Conservation (phyloP, 805 yeast species). For the Isabelozyma pseudorhagii region DNA sequence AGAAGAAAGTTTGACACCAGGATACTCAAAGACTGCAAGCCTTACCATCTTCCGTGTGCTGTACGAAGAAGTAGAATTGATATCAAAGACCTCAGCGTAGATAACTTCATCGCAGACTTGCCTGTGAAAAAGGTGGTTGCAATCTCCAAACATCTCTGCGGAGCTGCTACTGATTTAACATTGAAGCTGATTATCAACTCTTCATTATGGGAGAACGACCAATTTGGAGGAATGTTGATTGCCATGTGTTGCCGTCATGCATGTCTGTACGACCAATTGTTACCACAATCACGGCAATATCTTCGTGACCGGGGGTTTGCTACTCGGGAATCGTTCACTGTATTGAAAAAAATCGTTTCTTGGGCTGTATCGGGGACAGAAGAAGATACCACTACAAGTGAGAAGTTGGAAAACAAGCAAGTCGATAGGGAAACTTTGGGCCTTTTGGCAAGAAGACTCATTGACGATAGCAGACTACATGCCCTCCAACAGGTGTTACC, state of each 20-base stretch:
- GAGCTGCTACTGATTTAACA: conserved; percentile 90
- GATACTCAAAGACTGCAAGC: conserved; percentile 51
- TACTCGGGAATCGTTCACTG: conserved; percentile 36
- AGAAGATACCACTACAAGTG: conserved; percentile 28
- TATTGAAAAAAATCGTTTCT: conserved; percentile 64
- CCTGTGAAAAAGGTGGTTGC: conserved; percentile 42
- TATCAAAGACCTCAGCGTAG: conserved; percentile 69
- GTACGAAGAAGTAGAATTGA: conserved; percentile 64
- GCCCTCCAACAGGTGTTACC: conserved; percentile 36
- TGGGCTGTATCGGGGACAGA: conserved; percentile 84
- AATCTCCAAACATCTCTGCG: conserved; percentile 87
- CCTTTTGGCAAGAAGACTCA: conserved; percentile 60
- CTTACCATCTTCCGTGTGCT: conserved; percentile 19
- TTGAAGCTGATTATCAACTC: conserved; percentile 56
- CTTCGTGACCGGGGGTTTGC: conserved; percentile 32
- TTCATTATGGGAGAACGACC: conserved; percentile 11
- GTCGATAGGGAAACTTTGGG: conserved; percentile 45
- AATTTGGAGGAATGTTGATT: conserved; percentile 59
- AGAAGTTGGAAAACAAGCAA: background rate
- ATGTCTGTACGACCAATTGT: conserved; percentile 58
- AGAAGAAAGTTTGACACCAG: conserved; percentile 77
- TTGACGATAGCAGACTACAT: conserved; percentile 67
- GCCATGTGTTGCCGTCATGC: conserved; percentile 95
- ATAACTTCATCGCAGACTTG: conserved; percentile 33
- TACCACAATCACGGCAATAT: conserved; percentile 44